Base-by-base conservation (phyloP, 768 basidiomycete genomes). In the Megacollybia marginata region DNA sequence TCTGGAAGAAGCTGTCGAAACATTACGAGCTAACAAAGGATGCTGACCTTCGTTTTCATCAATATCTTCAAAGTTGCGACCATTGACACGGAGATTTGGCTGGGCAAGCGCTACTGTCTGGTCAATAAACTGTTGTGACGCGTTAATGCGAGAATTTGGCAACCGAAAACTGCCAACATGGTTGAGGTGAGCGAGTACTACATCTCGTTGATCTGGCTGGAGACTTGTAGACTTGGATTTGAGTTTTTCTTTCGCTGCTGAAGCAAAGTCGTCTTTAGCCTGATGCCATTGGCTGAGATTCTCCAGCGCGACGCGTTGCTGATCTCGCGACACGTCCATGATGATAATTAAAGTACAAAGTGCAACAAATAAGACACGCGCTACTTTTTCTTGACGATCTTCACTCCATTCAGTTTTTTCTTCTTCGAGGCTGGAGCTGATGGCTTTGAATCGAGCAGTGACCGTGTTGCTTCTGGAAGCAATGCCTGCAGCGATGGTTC, bases 21-120 rank as follows among this genome's bases (percentile, higher is more conserved):
- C 9, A 40, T 23, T 32, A 34, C 44, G 9, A 46, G 20, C 33
- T 20, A 18, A 33, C 15, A 16, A 28, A 5, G 33, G 10, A 15
- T 35, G 45, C 65, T 47, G 46, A 80, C 84, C 78, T 57, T 77
- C 73, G 52, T 74, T 71, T 16, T 74, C 69, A 18, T 75, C 73
- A n/a, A 82, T 66, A 4, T 80, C 74, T 57, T 87, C 87, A 54
- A 80, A 79, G 52, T 83, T 82, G 48, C 83, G 82, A 23, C 90
- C 90, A 59, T 92, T 91, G 9, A 92, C 76, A 32, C 86, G 79
- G 18, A 93, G 63, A 65, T 92, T 93, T 5, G 80, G 76, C 53
- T 79, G 76, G 0, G 83, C 76, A 48, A 81, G 74, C 33, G 68
- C 69, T 54, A 88, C 83, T 15, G 82, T 75, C 16, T 66, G 65